phyloP scores from a whole-genome alignment of 768 basidiomycete species.

The Podaxis sp. region DNA sequence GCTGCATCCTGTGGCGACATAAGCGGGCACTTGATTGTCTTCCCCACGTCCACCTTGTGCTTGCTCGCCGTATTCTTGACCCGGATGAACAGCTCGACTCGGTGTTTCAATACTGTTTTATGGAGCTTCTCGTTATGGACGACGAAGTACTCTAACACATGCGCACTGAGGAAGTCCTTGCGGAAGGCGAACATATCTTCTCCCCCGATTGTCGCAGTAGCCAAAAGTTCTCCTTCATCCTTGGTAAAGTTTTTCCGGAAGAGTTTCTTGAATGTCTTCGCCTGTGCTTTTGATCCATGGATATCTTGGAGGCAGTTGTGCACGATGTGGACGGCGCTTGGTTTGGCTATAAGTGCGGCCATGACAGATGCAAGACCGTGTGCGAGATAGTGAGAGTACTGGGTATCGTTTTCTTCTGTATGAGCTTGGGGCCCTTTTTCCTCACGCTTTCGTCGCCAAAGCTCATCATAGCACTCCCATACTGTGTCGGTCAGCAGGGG shows the following conservation, averaged over 20 bases:
- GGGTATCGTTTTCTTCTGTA: background rate
- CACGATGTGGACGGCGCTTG: conserved; percentile 9
- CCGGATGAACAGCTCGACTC: conserved; percentile 2
- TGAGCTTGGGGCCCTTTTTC: background rate
- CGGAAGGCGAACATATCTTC: conserved; percentile 3
- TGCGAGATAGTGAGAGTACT: conserved; percentile 10
- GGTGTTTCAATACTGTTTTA: conserved; percentile 7
- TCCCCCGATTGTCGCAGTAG: background rate
- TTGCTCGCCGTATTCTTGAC: conserved; percentile 7
- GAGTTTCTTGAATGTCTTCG: conserved; percentile 5
- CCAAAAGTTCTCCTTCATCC: conserved; percentile 8
- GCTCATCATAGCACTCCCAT: conserved; percentile 10
- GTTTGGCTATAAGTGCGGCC: conserved; percentile 6
- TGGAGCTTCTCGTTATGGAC: conserved; percentile 8
- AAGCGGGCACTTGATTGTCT: background rate
- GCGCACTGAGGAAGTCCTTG: conserved; percentile 9
- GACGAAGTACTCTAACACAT: conserved; percentile 6
- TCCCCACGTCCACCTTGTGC: conserved; percentile 6
- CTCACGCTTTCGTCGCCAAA: conserved; percentile 7
- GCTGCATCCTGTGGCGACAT: background rate
- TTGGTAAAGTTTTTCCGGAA: conserved; percentile 3
- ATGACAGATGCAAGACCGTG: conserved; percentile 1
- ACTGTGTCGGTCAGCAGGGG: conserved; percentile 5
- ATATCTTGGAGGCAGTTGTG: conserved; percentile 11
- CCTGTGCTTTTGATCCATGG: conserved; percentile 6